Evolutionary conservation across 2,329 filamentous ascomycete species (phyloP).

Genomic region (Verticillium nubilum): DNA sequence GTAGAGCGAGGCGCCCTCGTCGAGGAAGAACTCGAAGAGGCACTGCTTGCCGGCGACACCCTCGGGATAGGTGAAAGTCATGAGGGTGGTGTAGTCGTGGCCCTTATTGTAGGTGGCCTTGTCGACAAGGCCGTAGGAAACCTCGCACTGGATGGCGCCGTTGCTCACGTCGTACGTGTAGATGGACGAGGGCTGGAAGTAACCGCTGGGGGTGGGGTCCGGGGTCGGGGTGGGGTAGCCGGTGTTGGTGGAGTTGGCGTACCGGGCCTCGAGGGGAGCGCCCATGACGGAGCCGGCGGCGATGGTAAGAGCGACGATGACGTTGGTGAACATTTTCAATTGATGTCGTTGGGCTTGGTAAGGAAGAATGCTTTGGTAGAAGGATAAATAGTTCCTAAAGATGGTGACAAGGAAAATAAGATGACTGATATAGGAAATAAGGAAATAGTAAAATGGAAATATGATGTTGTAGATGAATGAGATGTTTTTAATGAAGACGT

Average conservation of each 20-base stretch:
- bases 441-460: neutral
- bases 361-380: neutral
- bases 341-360: neutral
- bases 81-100: conserved; percentile 20
- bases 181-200: conserved; percentile 16
- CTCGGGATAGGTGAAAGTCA: conserved; percentile 21
- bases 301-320: conserved; percentile 13
- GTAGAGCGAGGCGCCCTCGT: conserved; percentile 7
- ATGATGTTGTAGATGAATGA: neutral
- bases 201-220: conserved; percentile 2
- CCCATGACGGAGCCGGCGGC: conserved; percentile 14
- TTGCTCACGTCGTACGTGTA: conserved; percentile 17
- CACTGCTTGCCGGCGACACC: conserved; percentile 16
- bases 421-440: neutral
- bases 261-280: conserved; percentile 13
- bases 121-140: conserved; percentile 9
- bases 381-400: neutral
- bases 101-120: conserved; percentile 16
- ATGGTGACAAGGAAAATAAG: neutral
- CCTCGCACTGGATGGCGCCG: conserved; percentile 14
- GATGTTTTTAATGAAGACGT: neutral
- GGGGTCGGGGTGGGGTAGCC: neutral
- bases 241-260: neutral
- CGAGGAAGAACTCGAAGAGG: conserved; percentile 19
- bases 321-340: conserved; percentile 17